These are phyloP conservation scores for Daldinia loculata DNA, from an alignment of 495 filamentous ascomycete genomes.

Conservation along the genomic window DNA sequence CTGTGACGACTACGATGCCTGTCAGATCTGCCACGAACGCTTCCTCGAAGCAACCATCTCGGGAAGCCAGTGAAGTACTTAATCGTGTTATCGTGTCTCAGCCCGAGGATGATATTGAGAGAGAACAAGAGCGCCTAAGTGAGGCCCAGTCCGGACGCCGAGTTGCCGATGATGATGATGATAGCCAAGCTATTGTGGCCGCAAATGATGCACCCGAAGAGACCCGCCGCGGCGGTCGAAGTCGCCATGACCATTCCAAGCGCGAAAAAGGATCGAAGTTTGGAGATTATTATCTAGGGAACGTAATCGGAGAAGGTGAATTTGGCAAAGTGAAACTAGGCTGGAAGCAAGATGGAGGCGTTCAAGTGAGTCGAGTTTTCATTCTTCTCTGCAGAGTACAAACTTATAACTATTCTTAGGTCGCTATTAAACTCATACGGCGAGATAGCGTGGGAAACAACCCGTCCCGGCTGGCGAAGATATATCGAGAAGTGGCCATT, in stretches of 20 bases:
- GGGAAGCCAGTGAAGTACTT: constrained; percentile 75
- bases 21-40: constrained; percentile 48
- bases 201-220: constrained; percentile 67
- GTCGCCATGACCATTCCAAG: constrained; percentile 78
- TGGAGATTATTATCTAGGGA: constrained; percentile 92
- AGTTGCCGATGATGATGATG: constrained; percentile 49
- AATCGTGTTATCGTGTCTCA: constrained; percentile 82
- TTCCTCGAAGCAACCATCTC: constrained; percentile 60
- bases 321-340: constrained; percentile 99
- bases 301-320: constrained; percentile 97
- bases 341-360: constrained; percentile 96
- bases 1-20: constrained; percentile 52
- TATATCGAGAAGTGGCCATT: constrained; percentile 95
- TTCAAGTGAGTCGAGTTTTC: constrained; percentile 62
- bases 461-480: constrained; percentile 88
- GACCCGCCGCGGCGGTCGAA: constrained; percentile 67
- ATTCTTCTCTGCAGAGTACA: not conserved
- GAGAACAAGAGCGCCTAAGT: constrained; percentile 75
- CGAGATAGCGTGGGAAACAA: constrained; percentile 87
- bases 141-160: constrained; percentile 59
- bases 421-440: constrained; percentile 98
- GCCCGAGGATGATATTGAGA: constrained; percentile 77
- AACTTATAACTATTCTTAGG: constrained; percentile 57
- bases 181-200: constrained; percentile 61
- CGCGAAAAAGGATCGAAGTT: constrained; percentile 83